Percentiles rank a stretch among this genome's conserved stretches.
These are phyloP conservation scores for Suhomyces sp. DNA, from an alignment of 805 yeast genomes.

Conservation along the genomic window DNA sequence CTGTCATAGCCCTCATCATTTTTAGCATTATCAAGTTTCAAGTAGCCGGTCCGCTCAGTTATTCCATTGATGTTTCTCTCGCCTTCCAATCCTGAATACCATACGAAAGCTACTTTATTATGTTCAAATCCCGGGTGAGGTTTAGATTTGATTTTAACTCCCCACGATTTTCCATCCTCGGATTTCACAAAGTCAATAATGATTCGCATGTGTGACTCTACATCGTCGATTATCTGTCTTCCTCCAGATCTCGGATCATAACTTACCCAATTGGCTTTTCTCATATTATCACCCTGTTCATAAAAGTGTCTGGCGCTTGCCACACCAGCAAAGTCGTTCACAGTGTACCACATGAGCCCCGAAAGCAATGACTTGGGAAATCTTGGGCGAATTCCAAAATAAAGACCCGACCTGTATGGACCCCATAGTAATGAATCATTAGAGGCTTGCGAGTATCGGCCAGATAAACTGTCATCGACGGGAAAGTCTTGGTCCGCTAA, in stretches of 20 bases:
- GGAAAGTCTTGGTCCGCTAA: conserved; percentile 6
- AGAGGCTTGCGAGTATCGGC: conserved; percentile 14
- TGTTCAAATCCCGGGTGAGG: conserved; percentile 52
- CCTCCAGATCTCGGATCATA: conserved; percentile 93
- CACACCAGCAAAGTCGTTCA: conserved; percentile 54
- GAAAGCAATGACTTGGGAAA: conserved; percentile 69
- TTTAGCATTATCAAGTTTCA: conserved; percentile 24
- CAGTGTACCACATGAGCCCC: conserved; percentile 87
- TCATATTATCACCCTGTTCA: conserved; percentile 67
- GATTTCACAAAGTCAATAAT: conserved; percentile 75
- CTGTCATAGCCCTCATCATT: conserved; percentile 33
- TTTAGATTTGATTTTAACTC: conserved; percentile 61
- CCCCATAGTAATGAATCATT: conserved; percentile 64
- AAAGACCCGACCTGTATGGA: conserved; percentile 83
- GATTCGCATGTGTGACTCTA: conserved; percentile 57
- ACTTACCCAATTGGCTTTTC: conserved; percentile 77
- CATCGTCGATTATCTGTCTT: conserved; percentile 67
- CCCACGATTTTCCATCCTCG: conserved; percentile 76
- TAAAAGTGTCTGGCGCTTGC: conserved; percentile 67
- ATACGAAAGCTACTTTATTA: conserved; percentile 61
- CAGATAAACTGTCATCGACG: not conserved
- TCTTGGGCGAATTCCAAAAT: conserved; percentile 82
- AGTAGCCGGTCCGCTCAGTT: conserved; percentile 17
- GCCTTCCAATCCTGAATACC: conserved; percentile 78
- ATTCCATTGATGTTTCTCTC: conserved; percentile 19